phyloP scores from a whole-genome alignment of 2,329 filamentous ascomycete species.

The Neoarthrinium moseri region DNA sequence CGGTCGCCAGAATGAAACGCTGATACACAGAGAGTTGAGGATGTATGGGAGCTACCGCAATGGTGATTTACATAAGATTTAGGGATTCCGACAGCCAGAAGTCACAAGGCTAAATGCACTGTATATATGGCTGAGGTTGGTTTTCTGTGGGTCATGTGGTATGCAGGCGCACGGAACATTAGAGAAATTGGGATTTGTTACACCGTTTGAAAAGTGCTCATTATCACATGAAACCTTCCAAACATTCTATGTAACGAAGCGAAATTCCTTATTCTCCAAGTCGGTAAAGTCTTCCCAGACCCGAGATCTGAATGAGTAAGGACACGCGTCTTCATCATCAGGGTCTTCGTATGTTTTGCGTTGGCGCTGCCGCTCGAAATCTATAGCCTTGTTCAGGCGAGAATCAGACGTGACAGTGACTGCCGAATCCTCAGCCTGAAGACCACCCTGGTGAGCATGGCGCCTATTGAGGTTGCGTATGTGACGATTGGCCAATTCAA shows the following conservation, averaged over 20 bases:
- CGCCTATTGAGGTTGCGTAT: not conserved
- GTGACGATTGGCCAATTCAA: not conserved
- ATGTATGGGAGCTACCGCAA: too few species aligned
- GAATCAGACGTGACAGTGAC: not conserved
- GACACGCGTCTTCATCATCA: not conserved
- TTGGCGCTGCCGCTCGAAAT: slow-evolving; percentile 1
- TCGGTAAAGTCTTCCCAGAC: not conserved
- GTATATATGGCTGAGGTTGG: too few species aligned
- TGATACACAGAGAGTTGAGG: too few species aligned
- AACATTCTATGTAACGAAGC: not conserved
- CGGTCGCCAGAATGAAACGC: too few species aligned
- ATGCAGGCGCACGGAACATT: too few species aligned
- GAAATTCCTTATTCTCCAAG: slow-evolving; percentile 1
- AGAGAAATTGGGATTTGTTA: too few species aligned
- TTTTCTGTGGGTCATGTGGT: too few species aligned
- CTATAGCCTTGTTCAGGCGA: not conserved
- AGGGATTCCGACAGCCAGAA: too few species aligned
- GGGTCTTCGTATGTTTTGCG: not conserved
- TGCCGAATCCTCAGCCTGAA: not conserved
- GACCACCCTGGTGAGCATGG: not conserved
- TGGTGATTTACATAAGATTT: too few species aligned
- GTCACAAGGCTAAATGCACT: too few species aligned
- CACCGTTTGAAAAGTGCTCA: too few species aligned
- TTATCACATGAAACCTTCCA: too few species aligned
- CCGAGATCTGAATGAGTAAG: not conserved